A percentile compares a stretch with the other conserved stretches of the same genome.
Evolutionary conservation across 2,329 filamentous ascomycete genomes (phyloP).

Genomic region (Cyphellophora europaea): DNA sequence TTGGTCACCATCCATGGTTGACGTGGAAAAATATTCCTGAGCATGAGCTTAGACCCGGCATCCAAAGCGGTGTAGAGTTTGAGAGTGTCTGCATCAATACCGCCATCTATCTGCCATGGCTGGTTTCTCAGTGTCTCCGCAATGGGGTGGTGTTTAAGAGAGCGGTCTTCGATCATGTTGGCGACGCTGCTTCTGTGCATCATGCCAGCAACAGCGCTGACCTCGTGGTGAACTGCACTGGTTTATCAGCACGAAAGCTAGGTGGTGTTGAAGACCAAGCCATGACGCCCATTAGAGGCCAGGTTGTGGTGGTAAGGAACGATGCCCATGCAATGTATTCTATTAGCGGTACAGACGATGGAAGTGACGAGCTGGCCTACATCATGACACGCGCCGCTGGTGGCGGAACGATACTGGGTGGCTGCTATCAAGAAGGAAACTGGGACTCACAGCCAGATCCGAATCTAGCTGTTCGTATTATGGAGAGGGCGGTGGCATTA

Average conservation of each 20-base stretch:
- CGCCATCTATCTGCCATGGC: constrained; percentile 76
- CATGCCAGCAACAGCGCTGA: constrained; percentile 50
- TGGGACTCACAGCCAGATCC: constrained; percentile 75
- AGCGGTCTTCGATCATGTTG: constrained; percentile 57
- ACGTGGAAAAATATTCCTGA: constrained; percentile 54
- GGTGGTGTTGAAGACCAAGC: constrained; percentile 70
- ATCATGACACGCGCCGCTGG: constrained; percentile 68
- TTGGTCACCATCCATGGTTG: constrained; percentile 2
- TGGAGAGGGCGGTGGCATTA: constrained; percentile 62
- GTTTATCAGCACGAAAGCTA: constrained; percentile 63
- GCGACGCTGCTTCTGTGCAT: constrained; percentile 61
- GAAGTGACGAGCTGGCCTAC: constrained; percentile 63
- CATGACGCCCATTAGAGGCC: constrained; percentile 69
- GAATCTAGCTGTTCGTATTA: constrained; percentile 71
- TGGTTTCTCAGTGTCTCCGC: constrained; percentile 68
- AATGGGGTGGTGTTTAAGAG: constrained; percentile 62
- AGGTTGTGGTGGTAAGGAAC: constrained; percentile 77
- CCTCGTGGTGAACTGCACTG: constrained; percentile 77
- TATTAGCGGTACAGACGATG: constrained; percentile 65
- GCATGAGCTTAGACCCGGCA: constrained; percentile 50
- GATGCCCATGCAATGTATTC: constrained; percentile 61
- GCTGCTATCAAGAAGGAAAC: constrained; percentile 67
- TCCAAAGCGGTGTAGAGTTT: constrained; percentile 66
- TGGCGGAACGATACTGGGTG: constrained; percentile 82
- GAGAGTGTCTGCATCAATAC: constrained; percentile 88